Evolutionary conservation across 768 basidiomycete species (phyloP), one percentile per base, ranked within the genome.

Genomic region (Leccinum sublutescens): DNA sequence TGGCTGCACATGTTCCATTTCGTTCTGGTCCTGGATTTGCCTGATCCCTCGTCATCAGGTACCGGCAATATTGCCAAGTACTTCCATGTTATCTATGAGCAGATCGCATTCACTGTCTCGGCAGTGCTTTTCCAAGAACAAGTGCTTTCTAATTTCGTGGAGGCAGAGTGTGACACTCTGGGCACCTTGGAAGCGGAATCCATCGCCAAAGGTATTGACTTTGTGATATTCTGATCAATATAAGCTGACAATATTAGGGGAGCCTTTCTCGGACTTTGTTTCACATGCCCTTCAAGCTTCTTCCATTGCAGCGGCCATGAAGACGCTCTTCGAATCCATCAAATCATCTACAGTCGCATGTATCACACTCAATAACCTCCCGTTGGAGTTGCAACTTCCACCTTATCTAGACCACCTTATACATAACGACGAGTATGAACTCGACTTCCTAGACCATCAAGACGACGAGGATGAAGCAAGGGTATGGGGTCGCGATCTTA

Each of bases 111-210:
- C 76, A 88, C 91, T 3, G 79, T 93, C 62, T 93, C 95, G 2
- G 97, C 96, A 6, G 93, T 95, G 9, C 79, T 98, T 48, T 95
- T 89, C 65, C 91, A 93, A 69, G 89, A 97, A 68, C 96, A 99
- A 74, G 88, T 93, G 4, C 73, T 88, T 54, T 85, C 86, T 33
- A 89, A 90, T 68, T 98, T 90, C 73, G 90, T 99, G 1, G 92
- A 94, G 61, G 73, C 75, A 48, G 89, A 98, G 69, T 91, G 89
- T 33, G 90, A 91, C 56, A 71, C 76, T 12, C 78, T 98, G 17
- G 82, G 85, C 19, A 71, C 83, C 12, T 73, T 95, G 51, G 87
- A 88, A 63, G 94, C 96, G 50, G 80, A 81, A 5, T 88, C 80
- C 61, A 77, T 87, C 3, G 78, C 82, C 12, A 84, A 84, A 79